phyloP scores from a whole-genome alignment of 202 grass and related monocot species.

The Hordeum pubiflorum region DNA sequence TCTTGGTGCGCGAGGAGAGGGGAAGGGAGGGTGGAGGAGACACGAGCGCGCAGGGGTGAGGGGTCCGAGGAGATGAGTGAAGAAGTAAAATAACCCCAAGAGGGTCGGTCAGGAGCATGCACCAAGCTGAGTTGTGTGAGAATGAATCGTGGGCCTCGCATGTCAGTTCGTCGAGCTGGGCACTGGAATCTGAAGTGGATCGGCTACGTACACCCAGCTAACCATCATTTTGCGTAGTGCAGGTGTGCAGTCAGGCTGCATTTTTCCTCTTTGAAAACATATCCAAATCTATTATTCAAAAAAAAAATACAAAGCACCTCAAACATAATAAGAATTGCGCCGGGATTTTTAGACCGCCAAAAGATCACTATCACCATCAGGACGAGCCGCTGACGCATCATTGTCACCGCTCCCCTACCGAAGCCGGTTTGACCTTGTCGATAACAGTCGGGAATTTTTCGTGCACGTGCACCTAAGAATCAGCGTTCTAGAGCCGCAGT shows the following conservation, averaged over 20 bases:
- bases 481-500: no score
- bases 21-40: not conserved
- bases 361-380: no score
- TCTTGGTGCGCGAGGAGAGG: not conserved
- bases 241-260: not conserved
- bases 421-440: no score
- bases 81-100: not conserved
- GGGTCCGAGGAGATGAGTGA: constrained; percentile 17
- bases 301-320: no score
- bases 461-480: no score
- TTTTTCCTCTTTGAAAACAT: no score
- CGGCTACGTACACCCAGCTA: not conserved
- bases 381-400: no score
- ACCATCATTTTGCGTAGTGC: not conserved
- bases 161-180: not conserved
- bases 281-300: no score
- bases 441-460: no score
- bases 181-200: not conserved
- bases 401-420: no score
- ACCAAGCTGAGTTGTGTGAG: not conserved
- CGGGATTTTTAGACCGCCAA: no score
- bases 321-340: no score
- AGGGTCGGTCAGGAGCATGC: not conserved
- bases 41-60: constrained; percentile 17
- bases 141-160: not conserved